Base-by-base conservation (phyloP, 2,329 filamentous ascomycete species). In the Penicillium frequentans region DNA sequence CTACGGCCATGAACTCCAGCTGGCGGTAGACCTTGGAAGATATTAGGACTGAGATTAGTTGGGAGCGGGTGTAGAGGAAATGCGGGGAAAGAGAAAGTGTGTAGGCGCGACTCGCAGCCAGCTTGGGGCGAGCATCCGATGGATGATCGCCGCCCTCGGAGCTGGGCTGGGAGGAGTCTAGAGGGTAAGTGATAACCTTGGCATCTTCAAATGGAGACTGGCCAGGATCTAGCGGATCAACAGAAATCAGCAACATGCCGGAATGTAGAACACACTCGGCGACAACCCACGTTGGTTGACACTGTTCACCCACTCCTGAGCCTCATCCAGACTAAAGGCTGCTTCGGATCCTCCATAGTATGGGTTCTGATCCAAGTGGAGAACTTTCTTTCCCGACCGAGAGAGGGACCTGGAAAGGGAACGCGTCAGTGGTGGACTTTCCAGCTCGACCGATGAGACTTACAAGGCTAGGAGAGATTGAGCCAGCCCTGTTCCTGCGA, bases 1-100 rank as follows among this genome's bases (percentile, higher is more conserved):
- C 93, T 26, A 98, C 90, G 27, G 93, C 91, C 60, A 95, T 85
- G 66, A 98, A 98, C 71, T 98, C 93, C 47, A 99, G 84, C 76
- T 97, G 93, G 23, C 88, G 86, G 69, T 93, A 93, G 13, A 92
- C 89, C 65, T 88, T 89, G 7, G 93, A 96, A 2, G 92, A 91
- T n/a, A 98, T 90, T 16, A 98, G 84, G 67, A 87, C 84, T 9
- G 86, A 84, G 5, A 98, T 80, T 33, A 98, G 82, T 63, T 85
- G 82, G 2, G 93, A 96, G 53, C 88, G 88, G 10, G 90, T 85
- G 74, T 97, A 95, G 52, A 98, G 87, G 61, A 97, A 80, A 68
- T 96, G 90, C 7, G 95, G 93, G 21, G 91, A 89, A 10, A 98
- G 81, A 1, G 91, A 88, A 42, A 99, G 76, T 37, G 88, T 91